phyloP scores from a whole-genome alignment of 768 basidiomycete genomes.

The Mycena amicta region DNA sequence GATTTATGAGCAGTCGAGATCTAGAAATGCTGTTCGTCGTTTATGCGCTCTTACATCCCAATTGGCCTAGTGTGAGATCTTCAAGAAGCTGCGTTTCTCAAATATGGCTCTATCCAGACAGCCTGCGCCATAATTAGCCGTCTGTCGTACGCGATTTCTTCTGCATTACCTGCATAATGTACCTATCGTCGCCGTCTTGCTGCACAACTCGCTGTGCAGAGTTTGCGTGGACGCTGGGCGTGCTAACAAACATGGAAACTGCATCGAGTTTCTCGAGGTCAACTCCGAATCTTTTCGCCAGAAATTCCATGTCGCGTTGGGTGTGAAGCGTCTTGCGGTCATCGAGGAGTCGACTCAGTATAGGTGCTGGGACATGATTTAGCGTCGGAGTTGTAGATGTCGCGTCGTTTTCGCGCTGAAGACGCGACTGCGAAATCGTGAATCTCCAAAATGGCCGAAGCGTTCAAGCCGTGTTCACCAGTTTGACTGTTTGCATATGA shows the following conservation, averaged over 20 bases:
- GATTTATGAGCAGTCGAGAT: too few relatives aligned
- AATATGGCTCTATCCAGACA: background rate
- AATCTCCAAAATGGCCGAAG: background rate
- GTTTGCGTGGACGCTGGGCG: slow-evolving; percentile 58
- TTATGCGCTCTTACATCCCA: too few relatives aligned
- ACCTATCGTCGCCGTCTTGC: slow-evolving; percentile 59
- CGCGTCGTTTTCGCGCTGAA: slow-evolving; percentile 58
- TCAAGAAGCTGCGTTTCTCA: background rate
- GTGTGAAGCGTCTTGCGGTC: slow-evolving; percentile 55
- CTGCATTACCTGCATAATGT: slow-evolving; percentile 47
- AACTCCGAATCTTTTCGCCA: slow-evolving; percentile 58
- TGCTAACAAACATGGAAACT: slow-evolving; percentile 60
- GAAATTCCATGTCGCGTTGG: slow-evolving; percentile 43
- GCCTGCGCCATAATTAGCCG: background rate
- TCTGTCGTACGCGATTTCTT: background rate
- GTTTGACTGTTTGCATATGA: slow-evolving; percentile 51
- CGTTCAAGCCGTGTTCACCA: slow-evolving; percentile 38
- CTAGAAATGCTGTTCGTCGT: too few relatives aligned
- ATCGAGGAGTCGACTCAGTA: slow-evolving; percentile 62
- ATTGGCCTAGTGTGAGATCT: too few relatives aligned
- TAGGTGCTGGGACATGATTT: slow-evolving; percentile 58
- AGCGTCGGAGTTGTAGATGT: slow-evolving; percentile 38
- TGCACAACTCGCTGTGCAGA: slow-evolving; percentile 40
- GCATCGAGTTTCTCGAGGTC: slow-evolving; percentile 54
- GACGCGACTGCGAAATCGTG: slow-evolving; percentile 39